Conservation (phyloP, 2,329 filamentous ascomycete species). For the Sphaerulina vaccinii region DNA sequence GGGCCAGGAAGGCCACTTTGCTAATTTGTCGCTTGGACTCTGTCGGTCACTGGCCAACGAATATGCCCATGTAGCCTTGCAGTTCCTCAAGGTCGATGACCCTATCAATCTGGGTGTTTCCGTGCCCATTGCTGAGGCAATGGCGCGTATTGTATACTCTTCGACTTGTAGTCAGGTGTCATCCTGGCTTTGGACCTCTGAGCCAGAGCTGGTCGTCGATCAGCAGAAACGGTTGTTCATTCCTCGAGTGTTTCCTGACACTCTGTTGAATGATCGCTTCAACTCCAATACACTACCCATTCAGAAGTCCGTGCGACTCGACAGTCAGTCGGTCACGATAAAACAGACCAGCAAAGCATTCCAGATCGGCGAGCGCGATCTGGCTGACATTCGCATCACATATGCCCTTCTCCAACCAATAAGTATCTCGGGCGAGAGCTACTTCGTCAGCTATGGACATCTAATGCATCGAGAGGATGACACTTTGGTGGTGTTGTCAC, state of each 20-base stretch:
- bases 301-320: background rate
- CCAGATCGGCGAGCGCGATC: slow-evolving; percentile 1
- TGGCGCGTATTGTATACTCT: slow-evolving; percentile 2
- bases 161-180: slow-evolving; percentile 1
- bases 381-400: slow-evolving; percentile 3
- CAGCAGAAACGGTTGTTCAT: background rate
- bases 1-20: slow-evolving; percentile 7
- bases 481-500: slow-evolving; percentile 6
- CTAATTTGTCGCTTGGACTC: slow-evolving; percentile 3
- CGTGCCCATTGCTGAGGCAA: slow-evolving; percentile 6
- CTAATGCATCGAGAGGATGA: slow-evolving; percentile 4
- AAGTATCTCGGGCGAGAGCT: slow-evolving; percentile 8
- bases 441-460: slow-evolving; percentile 13
- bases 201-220: slow-evolving; percentile 4
- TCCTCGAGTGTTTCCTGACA: slow-evolving; percentile 2
- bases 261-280: slow-evolving; percentile 3
- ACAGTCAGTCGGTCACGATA: slow-evolving; percentile 9
- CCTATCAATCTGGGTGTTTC: slow-evolving; percentile 1
- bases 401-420: slow-evolving; percentile 10
- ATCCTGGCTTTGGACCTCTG: slow-evolving; percentile 8
- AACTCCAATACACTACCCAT: slow-evolving; percentile 4
- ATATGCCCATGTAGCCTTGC: slow-evolving; percentile 10
- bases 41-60: slow-evolving; percentile 8
- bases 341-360: slow-evolving; percentile 9
- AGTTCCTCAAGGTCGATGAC: slow-evolving; percentile 3